A percentile compares a stretch with the other conserved stretches of the same genome.
These are phyloP conservation scores for Ligustrum vulgare DNA, from an alignment of 257 asterid genomes.

Conservation along the genomic window DNA sequence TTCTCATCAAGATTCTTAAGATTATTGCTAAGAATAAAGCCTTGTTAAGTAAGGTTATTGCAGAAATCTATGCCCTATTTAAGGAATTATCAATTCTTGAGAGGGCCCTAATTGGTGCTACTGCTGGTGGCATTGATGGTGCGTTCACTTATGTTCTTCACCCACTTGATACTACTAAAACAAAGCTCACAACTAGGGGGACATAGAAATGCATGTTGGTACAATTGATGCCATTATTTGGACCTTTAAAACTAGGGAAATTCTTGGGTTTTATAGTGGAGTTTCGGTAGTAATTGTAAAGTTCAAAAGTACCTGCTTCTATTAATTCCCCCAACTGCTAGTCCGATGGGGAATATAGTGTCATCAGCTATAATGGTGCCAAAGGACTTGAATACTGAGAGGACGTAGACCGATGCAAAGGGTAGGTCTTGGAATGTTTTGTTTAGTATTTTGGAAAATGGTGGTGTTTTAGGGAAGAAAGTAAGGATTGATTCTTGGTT, in stretches of 20 bases:
- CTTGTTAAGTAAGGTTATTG: too few relatives aligned
- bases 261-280: constrained; percentile 88
- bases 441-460: constrained; percentile 77
- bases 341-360: constrained; percentile 94
- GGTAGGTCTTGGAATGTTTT: constrained; percentile 94
- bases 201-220: constrained; percentile 77
- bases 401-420: constrained; percentile 95
- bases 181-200: constrained; percentile 94
- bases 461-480: constrained; percentile 86
- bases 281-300: constrained; percentile 83
- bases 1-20: too few relatives aligned
- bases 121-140: constrained; percentile 89
- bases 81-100: constrained; percentile 78
- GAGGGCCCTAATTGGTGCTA: constrained; percentile 79
- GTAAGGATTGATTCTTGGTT: too few relatives aligned
- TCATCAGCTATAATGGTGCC: constrained; percentile 99
- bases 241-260: constrained; percentile 70
- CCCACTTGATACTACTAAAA: constrained; percentile 87
- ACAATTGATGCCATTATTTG: constrained; percentile 76
- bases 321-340: constrained; percentile 94
- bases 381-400: constrained; percentile 82
- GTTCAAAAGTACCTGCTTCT: constrained; percentile 53
- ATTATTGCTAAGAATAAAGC: too few relatives aligned
- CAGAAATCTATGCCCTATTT: constrained; percentile 62
- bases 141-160: constrained; percentile 94